Conservation (phyloP, 345 rosid genomes). For the Citrus inodora region DNA sequence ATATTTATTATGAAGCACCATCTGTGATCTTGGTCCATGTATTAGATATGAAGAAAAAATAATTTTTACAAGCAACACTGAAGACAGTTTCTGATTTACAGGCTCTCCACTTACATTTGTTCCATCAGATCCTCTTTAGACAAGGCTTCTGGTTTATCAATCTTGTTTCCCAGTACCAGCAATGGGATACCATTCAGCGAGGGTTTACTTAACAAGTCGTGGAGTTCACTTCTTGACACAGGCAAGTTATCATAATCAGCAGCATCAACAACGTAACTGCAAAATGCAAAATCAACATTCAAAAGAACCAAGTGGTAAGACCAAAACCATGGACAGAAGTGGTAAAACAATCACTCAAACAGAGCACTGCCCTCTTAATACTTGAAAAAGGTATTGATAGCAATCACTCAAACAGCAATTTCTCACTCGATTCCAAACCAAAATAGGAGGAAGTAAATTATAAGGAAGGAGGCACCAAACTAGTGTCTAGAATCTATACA, state of each 20-base stretch:
- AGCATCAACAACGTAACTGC: constrained; percentile 71
- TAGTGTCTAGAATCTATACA: background rate
- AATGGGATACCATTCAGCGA: constrained; percentile 64
- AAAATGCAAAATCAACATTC: constrained; percentile 3
- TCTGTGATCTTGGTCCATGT: background rate
- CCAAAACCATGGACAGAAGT: constrained; percentile 1
- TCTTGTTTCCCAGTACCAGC: constrained; percentile 71
- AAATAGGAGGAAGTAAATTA: background rate
- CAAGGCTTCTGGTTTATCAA: constrained; percentile 62
- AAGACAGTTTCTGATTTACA: background rate
- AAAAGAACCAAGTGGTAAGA: background rate
- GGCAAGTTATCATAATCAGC: constrained; percentile 61
- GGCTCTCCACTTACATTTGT: constrained; percentile 42
- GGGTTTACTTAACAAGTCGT: constrained; percentile 63
- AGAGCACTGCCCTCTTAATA: background rate
- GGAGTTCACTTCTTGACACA: constrained; percentile 65
- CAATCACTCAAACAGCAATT: background rate
- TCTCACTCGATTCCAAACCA: background rate
- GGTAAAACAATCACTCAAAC: constrained; percentile 13
- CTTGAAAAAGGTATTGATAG: background rate
- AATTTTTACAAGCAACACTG: background rate
- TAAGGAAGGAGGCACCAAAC: background rate
- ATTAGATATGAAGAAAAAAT: background rate
- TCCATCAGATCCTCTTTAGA: constrained; percentile 51
- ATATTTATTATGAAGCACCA: background rate